Percentiles rank a stretch among this genome's conserved stretches.
Evolutionary conservation across 257 asterid genomes (phyloP).

Genomic region (Primulina tabacum): DNA sequence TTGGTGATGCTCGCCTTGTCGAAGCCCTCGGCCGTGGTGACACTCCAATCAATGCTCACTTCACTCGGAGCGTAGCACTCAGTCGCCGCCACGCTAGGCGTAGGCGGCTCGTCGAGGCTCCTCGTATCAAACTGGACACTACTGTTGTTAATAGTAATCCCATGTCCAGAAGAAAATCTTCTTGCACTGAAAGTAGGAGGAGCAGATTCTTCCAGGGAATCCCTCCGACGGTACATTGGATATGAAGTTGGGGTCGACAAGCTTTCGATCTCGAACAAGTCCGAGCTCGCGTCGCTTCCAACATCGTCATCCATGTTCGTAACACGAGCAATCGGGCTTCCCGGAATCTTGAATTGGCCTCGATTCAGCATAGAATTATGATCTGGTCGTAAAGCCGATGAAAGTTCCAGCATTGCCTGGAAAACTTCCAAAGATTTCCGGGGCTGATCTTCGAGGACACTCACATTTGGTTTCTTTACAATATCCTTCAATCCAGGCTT

Average conservation of each 20-base stretch:
- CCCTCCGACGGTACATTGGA: constrained; percentile 53
- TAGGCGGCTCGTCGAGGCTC: constrained; percentile 59
- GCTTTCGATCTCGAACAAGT: constrained; percentile 81
- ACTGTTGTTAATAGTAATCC: neutral
- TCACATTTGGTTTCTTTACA: constrained; percentile 18
- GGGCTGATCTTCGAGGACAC: constrained; percentile 47
- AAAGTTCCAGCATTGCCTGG: constrained; percentile 42
- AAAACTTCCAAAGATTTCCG: constrained; percentile 64
- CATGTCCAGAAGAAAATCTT: constrained; percentile 30
- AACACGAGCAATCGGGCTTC: constrained; percentile 46
- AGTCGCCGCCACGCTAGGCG: constrained; percentile 63
- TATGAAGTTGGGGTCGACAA: constrained; percentile 64
- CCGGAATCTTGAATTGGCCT: constrained; percentile 29
- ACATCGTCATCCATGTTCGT: constrained; percentile 54
- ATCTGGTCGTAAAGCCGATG: constrained; percentile 28
- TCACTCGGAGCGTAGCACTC: constrained; percentile 93
- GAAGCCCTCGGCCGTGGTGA: constrained; percentile 81
- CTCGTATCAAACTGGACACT: constrained; percentile 26
- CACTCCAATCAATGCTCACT: constrained; percentile 88
- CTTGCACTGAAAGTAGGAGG: constrained; percentile 38
- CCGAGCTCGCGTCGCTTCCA: constrained; percentile 81
- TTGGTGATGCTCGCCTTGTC: constrained; percentile 58
- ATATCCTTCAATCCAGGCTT: constrained; percentile 22
- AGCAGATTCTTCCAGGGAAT: constrained; percentile 56
- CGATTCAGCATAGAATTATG: neutral